These are phyloP conservation scores for Wickerhamomyces chambardii DNA, from an alignment of 805 yeast genomes.

Conservation along the genomic window DNA sequence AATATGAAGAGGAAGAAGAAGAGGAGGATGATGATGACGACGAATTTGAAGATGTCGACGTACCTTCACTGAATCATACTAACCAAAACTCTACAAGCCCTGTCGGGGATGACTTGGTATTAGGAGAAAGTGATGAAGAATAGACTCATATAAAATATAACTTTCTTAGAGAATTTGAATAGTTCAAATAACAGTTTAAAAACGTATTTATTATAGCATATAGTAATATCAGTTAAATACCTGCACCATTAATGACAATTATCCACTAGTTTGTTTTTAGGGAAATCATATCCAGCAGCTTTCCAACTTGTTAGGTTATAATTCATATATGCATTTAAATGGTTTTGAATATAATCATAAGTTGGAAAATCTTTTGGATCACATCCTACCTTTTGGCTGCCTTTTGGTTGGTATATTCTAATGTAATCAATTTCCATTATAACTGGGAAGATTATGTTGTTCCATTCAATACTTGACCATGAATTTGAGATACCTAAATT, in stretches of 20 bases:
- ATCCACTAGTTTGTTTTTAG: slow-evolving; percentile 56
- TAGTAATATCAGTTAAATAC: too few species aligned
- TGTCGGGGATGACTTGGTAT: slow-evolving; percentile 19
- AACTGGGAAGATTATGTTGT: slow-evolving; percentile 67
- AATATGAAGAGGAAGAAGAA: slow-evolving; percentile 34
- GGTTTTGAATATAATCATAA: slow-evolving; percentile 66
- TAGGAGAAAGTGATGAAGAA: slow-evolving; percentile 21
- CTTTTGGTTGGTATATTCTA: slow-evolving; percentile 82
- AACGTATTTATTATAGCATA: too few species aligned
- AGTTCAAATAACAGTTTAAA: too few species aligned
- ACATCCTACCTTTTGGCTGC: slow-evolving; percentile 56
- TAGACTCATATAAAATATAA: too few species aligned
- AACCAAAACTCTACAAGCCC: too few species aligned
- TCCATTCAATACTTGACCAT: slow-evolving; percentile 96
- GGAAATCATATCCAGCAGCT: slow-evolving; percentile 61
- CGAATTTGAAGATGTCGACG: slow-evolving; percentile 17
- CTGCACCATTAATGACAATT: too few species aligned
- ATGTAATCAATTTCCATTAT: slow-evolving; percentile 76
- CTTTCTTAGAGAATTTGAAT: too few species aligned
- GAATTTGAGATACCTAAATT: slow-evolving; percentile 86
- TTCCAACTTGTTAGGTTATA: slow-evolving; percentile 69
- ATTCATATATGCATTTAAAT: slow-evolving; percentile 60
- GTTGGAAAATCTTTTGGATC: slow-evolving; percentile 88
- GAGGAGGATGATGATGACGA: slow-evolving; percentile 28
- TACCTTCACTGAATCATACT: neutral